Base-by-base conservation (phyloP, 108 stramenopile species). In the Stephanodiscus triporus region DNA sequence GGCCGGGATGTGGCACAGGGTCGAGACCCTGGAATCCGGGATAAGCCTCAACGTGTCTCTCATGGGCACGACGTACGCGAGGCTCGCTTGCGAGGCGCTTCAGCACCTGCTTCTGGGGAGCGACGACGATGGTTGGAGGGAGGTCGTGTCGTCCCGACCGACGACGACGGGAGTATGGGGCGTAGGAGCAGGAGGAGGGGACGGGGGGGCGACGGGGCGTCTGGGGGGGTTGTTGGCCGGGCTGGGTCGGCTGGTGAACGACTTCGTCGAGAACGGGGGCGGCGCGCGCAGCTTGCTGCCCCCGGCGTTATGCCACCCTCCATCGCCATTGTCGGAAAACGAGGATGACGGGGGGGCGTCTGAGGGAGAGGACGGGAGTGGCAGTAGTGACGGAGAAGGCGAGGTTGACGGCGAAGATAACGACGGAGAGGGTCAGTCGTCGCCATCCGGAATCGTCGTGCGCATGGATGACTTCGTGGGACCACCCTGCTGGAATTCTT, bases 1-100 rank as follows among this genome's bases (percentile, higher is more conserved):
- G 24, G 91, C 97, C 0, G 90, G 90, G 2, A 89, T 95, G 88
- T 97, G 90, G 93, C 97, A 97, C 69, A 82, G 81, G 50, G 91
- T 97, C 8, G 89, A 93, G 68, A 89, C 90, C 14, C 4, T 95
- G 16, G 90, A 92, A 75, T 84, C 86, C 6, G 94, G 94, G 17
- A 81, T 96, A 9, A 91, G 89, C 6, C 81, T 97, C 58, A 97
- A 97, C 66, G 83, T 96, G 0, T 88, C 86, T 0, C 81, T 97
- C 29, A 95, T 95, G 89, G 91, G 87, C 36, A 86, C 80, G 16
- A 93, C 88, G 42, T 96, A 92, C 69, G 95, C 95, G 9, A 77
- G 81, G 4, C 23, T 96, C 11, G 66, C 86, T 23, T 82, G 87
- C 58, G 83, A 86, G 49, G 83, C 89, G 20, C 64, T 97, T 9